Base-by-base conservation (phyloP, 495 filamentous ascomycete species). In the Aspergillus asperescens region DNA sequence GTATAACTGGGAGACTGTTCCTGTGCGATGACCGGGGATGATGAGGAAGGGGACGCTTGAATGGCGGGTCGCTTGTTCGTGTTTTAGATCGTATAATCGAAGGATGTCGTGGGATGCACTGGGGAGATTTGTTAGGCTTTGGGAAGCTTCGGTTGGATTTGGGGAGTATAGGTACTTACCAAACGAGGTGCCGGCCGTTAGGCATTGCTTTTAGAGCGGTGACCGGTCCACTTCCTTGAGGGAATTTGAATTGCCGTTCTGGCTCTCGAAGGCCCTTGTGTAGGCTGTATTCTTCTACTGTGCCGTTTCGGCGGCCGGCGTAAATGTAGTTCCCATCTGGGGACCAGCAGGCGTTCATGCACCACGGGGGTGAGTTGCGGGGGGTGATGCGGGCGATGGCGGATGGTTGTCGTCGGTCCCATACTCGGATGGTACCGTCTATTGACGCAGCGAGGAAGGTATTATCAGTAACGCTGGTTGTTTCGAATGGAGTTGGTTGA, bases 261-360 rank as follows among this genome's bases (percentile, higher is more conserved):
- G 89, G 83, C 56, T 81, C 75, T 63, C 79, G 77, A 1, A 89
- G 74, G 0, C 91, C 89, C 54, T 90, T 90, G 69, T 93, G 89
- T 37, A 97, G 72, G 66, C 80, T 88, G 67, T 85, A 98, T 64
- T 98, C 93, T 52, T 98, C 93, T 1, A 98, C 93, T 0, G 89
- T 95, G 48, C 89, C 87, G 68, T 97, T 98, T 47, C 94, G 78
- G 31, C 93, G 80, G 5, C 93, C 93, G 13, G 87, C 90, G 68
- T 95, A 98, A 50, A 98, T 90, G 68, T 79, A 91, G 67, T 98
- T 96, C 22, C 93, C 93, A 68, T 95, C 87, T 2, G 90, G 90
- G 54, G 85, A 90, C 93, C 94, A 98, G 69, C 89, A 94, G n/a
- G 89, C 90, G 55, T 86, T 89, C 86, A 95, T 97, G 67, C 91